Evolutionary conservation across 2,329 filamentous ascomycete genomes (phyloP).

Genomic region (Passalora sequoiae): DNA sequence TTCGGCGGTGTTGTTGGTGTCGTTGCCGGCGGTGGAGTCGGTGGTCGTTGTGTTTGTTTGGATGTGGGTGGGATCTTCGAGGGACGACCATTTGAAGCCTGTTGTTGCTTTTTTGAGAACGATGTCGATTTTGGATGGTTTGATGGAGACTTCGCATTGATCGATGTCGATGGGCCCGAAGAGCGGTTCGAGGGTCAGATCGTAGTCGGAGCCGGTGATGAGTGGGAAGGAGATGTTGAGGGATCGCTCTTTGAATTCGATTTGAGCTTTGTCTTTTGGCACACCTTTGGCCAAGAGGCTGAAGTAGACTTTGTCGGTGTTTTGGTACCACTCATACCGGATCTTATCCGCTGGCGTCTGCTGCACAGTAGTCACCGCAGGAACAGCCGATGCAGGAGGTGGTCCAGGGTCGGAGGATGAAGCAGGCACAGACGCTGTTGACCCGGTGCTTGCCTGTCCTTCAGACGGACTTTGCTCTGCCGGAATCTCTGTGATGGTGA

Average conservation of each 20-base stretch:
- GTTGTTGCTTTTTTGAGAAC: conserved; percentile 61
- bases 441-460: neutral
- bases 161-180: conserved; percentile 60
- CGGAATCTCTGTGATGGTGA: conserved; percentile 51
- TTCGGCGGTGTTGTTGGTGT: conserved; percentile 10
- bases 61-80: conserved; percentile 43
- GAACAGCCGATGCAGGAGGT: conserved; percentile 8
- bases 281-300: conserved; percentile 63
- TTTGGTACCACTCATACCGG: conserved; percentile 66
- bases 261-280: conserved; percentile 50
- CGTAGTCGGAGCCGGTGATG: conserved; percentile 50
- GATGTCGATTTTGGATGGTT: conserved; percentile 75
- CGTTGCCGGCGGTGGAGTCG: conserved; percentile 1
- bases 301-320: conserved; percentile 54
- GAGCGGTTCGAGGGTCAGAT: conserved; percentile 61
- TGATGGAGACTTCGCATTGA: conserved; percentile 59
- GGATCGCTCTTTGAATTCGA: conserved; percentile 47
- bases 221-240: conserved; percentile 57
- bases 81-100: conserved; percentile 62
- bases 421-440: neutral
- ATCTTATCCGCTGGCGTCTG: conserved; percentile 54
- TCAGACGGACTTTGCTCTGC: too few relatives aligned
- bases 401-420: conserved; percentile 3
- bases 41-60: conserved; percentile 10
- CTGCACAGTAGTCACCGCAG: too few relatives aligned